phyloP scores from a whole-genome alignment of 352 stramenopile genomes.

The Phytopythium vexans region DNA sequence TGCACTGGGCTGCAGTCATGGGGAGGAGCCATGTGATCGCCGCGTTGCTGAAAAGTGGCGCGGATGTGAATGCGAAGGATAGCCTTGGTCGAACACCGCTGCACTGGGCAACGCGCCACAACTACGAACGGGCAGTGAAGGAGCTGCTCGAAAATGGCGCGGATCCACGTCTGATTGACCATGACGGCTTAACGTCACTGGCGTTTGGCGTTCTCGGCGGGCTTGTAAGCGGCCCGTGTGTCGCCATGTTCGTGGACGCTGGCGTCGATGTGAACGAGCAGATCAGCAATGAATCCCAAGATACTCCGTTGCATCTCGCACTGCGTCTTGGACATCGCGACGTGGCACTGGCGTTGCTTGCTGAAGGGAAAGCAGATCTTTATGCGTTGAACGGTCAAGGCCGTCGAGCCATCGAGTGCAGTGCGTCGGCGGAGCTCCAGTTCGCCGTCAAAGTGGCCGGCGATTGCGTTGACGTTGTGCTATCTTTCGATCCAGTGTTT shows the following conservation, averaged over 20 bases:
- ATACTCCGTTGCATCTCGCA: conserved; percentile 74
- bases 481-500: conserved; percentile 75
- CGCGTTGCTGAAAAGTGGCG: conserved; percentile 40
- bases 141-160: conserved; percentile 49
- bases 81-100: conserved; percentile 54
- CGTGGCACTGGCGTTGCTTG: conserved; percentile 57
- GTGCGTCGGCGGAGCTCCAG: conserved; percentile 67
- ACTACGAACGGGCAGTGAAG: conserved; percentile 49
- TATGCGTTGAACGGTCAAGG: conserved; percentile 51
- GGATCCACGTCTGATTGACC: conserved; percentile 48
- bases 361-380: conserved; percentile 50
- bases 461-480: conserved; percentile 66
- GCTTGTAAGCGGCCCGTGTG: conserved; percentile 34
- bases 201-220: conserved; percentile 59
- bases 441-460: conserved; percentile 74
- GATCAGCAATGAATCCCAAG: conserved; percentile 43
- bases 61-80: conserved; percentile 64
- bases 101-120: conserved; percentile 78
- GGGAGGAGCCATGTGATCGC: conserved; percentile 47
- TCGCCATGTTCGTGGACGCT: conserved; percentile 52
- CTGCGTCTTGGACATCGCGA: conserved; percentile 56
- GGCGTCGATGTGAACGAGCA: conserved; percentile 47
- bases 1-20: conserved; percentile 80
- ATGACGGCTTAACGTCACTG: conserved; percentile 63
- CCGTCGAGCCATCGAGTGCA: conserved; percentile 66